Percentiles rank a stretch among this genome's conserved stretches.
phyloP scores from a whole-genome alignment of 1,284 basidiomycete species.

The Pascua guehoae region DNA sequence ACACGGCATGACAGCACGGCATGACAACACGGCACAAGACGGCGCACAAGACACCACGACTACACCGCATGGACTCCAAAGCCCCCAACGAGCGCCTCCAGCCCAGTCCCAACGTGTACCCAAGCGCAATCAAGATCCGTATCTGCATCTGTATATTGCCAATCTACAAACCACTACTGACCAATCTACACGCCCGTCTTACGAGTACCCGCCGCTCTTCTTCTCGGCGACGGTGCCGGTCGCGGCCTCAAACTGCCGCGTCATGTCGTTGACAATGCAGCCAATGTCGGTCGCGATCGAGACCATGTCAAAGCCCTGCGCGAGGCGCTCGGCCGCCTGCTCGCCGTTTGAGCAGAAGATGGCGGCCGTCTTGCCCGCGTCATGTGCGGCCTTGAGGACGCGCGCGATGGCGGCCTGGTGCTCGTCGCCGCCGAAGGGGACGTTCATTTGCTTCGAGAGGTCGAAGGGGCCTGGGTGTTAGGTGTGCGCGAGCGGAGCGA shows the following conservation, averaged over 20 bases:
- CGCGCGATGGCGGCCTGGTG: constrained; percentile 59
- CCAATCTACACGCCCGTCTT: not conserved
- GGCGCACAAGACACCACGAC: too few species aligned
- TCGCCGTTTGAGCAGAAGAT: constrained; percentile 54
- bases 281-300: constrained; percentile 40
- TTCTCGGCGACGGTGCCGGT: constrained; percentile 3
- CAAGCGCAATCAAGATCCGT: too few species aligned
- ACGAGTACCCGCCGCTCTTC: constrained; percentile 14
- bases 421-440: constrained; percentile 25
- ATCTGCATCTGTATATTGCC: too few species aligned
- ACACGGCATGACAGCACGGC: too few species aligned
- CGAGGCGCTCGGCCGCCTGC: constrained; percentile 54
- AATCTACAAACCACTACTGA: too few species aligned
- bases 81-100: too few species aligned
- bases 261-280: constrained; percentile 20
- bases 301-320: constrained; percentile 56
- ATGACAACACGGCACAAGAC: too few species aligned
- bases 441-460: constrained; percentile 51
- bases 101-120: too few species aligned
- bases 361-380: constrained; percentile 58
- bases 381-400: constrained; percentile 57
- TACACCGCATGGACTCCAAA: too few species aligned
- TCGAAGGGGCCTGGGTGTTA: constrained; percentile 55
- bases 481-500: not conserved
- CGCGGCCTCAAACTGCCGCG: constrained; percentile 22